These are phyloP conservation scores for Hypoxylon sp. DNA, from an alignment of 2,329 filamentous ascomycete species.

Conservation along the genomic window DNA sequence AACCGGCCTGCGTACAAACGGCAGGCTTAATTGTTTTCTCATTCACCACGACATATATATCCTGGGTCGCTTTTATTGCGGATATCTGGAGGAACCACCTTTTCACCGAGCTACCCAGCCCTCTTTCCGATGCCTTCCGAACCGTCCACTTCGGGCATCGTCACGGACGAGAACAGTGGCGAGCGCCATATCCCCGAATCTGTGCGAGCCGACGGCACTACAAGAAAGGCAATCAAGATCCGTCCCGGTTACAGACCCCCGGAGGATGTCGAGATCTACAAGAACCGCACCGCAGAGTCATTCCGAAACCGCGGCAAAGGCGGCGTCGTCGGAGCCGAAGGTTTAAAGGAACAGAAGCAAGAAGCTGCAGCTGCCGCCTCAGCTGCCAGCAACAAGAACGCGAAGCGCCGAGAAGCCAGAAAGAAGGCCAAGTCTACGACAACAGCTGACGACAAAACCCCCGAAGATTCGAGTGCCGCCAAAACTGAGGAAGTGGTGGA, in stretches of 20 bases:
- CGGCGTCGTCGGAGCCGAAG: constrained; percentile 81
- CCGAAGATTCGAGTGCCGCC: constrained; percentile 48
- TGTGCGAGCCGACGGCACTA: constrained; percentile 86
- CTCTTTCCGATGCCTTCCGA: constrained; percentile 40
- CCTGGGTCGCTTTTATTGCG: neutral
- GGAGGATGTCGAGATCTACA: constrained; percentile 96
- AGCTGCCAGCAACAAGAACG: constrained; percentile 82
- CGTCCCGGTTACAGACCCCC: constrained; percentile 93
- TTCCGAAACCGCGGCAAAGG: constrained; percentile 82
- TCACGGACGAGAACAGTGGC: constrained; percentile 81
- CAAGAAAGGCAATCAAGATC: constrained; percentile 94
- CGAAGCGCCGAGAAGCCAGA: constrained; percentile 75
- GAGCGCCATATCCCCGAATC: constrained; percentile 92
- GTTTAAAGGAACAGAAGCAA: constrained; percentile 65
- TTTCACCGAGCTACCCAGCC: neutral
- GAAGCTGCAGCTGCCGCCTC: constrained; percentile 61
- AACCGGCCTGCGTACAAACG: neutral
- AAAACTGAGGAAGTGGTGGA: constrained; percentile 66
- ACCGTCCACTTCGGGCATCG: constrained; percentile 78
- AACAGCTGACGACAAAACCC: constrained; percentile 60
- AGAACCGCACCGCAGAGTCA: constrained; percentile 88
- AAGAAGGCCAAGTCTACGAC: constrained; percentile 69
- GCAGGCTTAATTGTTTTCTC: neutral
- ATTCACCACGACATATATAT: constrained; percentile 11
- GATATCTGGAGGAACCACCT: neutral